Conservation (phyloP, 768 basidiomycete species). For the Rhodotorula babjevae region DNA sequence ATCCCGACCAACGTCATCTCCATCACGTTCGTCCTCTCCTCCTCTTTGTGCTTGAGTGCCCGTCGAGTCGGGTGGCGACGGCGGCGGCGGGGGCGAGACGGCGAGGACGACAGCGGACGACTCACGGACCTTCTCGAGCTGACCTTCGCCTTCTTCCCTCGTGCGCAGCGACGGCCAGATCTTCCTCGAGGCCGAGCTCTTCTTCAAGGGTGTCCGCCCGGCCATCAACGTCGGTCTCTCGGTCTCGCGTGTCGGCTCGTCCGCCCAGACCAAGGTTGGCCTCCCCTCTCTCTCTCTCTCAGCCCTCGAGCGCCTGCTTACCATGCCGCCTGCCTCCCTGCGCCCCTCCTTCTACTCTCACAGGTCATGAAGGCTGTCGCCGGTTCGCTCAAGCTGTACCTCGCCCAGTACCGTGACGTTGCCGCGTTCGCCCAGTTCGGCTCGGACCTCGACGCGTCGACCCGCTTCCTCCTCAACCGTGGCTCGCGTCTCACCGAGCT, state of each 20-base stretch:
- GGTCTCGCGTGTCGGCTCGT: slow-evolving; percentile 99
- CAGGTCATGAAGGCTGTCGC: slow-evolving; percentile 99
- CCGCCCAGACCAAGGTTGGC: slow-evolving; percentile 93
- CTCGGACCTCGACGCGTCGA: slow-evolving; percentile 99
- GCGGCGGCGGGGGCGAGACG: too few relatives aligned
- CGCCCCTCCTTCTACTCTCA: slow-evolving; percentile 39
- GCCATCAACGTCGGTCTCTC: slow-evolving; percentile 99
- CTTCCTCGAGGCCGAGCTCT: slow-evolving; percentile 99
- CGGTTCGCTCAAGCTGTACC: slow-evolving; percentile 98
- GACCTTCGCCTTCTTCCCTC: too few relatives aligned
- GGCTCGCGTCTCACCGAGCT: slow-evolving; percentile 94
- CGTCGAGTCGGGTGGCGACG: not conserved
- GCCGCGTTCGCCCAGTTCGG: slow-evolving; percentile 99
- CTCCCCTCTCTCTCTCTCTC: not conserved
- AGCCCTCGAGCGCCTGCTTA: too few relatives aligned
- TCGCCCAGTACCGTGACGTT: slow-evolving; percentile 99
- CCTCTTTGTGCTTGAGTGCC: not conserved
- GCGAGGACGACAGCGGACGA: too few relatives aligned
- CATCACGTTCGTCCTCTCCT: slow-evolving; percentile 58
- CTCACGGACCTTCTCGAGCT: not conserved
- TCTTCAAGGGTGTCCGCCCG: slow-evolving; percentile 99
- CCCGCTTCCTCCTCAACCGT: slow-evolving; percentile 92
- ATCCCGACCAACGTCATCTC: slow-evolving; percentile 88
- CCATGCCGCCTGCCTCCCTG: too few relatives aligned
- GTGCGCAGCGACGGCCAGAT: slow-evolving; percentile 59